phyloP scores from a whole-genome alignment of 2,329 filamentous ascomycete genomes.

The Fusarium foetens region DNA sequence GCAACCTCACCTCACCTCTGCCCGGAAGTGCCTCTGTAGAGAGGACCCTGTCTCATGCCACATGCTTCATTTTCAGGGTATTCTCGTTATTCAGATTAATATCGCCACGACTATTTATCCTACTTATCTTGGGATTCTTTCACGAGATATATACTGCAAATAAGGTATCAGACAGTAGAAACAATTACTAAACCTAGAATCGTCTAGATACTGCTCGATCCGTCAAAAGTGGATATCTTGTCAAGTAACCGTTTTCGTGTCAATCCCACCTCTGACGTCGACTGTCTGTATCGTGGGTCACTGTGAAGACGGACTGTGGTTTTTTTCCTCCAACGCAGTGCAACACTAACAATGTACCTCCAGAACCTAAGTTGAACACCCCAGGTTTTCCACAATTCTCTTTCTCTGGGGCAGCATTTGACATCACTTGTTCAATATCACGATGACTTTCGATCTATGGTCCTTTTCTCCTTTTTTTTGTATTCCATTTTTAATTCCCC shows the following conservation, averaged over 20 bases:
- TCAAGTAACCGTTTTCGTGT: slow-evolving; percentile 24
- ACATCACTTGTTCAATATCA: slow-evolving; percentile 26
- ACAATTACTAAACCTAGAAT: slow-evolving; percentile 8
- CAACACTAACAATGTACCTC: slow-evolving; percentile 8
- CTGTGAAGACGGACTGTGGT: neutral
- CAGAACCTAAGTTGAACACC: neutral
- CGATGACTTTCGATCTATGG: slow-evolving; percentile 19
- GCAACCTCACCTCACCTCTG: neutral
- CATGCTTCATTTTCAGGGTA: neutral
- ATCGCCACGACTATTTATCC: neutral
- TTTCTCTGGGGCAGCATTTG: slow-evolving; percentile 19
- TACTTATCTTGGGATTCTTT: neutral
- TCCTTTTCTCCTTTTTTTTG: neutral
- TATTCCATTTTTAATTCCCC: neutral
- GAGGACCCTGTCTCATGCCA: neutral
- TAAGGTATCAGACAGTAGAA: neutral
- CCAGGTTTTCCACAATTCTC: slow-evolving; percentile 23
- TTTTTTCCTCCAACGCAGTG: slow-evolving; percentile 1
- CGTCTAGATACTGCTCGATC: slow-evolving; percentile 16
- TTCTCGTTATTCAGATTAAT: neutral
- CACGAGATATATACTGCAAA: neutral
- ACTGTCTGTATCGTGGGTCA: slow-evolving; percentile 19
- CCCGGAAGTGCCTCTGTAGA: neutral
- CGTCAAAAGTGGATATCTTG: slow-evolving; percentile 21
- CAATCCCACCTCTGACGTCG: slow-evolving; percentile 32